Conservation (phyloP, 2,329 filamentous ascomycete species). For the Bipolaris zeicola region DNA sequence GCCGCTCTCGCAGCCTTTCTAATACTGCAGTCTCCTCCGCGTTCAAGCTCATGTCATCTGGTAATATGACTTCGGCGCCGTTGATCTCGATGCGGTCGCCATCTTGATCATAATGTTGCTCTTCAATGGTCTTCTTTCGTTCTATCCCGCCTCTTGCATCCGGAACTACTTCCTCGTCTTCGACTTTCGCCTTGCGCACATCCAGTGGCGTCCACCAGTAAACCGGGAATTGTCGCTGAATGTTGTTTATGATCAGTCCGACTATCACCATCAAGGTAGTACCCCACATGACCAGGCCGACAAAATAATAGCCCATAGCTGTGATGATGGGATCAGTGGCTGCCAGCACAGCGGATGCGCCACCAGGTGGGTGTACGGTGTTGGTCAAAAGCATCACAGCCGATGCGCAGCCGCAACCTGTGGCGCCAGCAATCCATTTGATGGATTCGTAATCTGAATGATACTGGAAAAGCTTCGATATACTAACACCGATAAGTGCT, state of each 20-base stretch:
- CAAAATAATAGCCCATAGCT: constrained; percentile 54
- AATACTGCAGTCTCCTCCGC: constrained; percentile 45
- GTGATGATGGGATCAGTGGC: constrained; percentile 49
- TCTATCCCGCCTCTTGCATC: constrained; percentile 30
- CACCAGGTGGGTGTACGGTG: constrained; percentile 58
- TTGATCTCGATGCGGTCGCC: constrained; percentile 39
- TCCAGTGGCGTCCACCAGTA: constrained; percentile 57
- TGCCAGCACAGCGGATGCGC: constrained; percentile 56
- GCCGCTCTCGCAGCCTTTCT: constrained; percentile 41
- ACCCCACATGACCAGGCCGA: constrained; percentile 51
- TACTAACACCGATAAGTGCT: constrained; percentile 52
- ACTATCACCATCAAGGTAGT: constrained; percentile 51
- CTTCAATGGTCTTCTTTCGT: constrained; percentile 20
- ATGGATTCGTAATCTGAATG: constrained; percentile 46
- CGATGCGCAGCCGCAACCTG: constrained; percentile 52
- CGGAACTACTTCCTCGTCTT: constrained; percentile 32
- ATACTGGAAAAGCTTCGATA: constrained; percentile 54
- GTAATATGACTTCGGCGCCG: constrained; percentile 40
- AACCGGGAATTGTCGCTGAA: constrained; percentile 53
- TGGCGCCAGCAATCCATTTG: constrained; percentile 53
- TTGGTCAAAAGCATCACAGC: constrained; percentile 55
- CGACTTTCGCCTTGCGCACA: constrained; percentile 31
- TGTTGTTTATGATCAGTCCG: constrained; percentile 54
- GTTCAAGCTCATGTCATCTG: constrained; percentile 44
- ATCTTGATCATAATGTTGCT: constrained; percentile 22